Percentiles rank a stretch among this genome's conserved stretches.
These are phyloP conservation scores for Phytopythium oedochilum DNA, from an alignment of 352 stramenopile genomes.

Conservation along the genomic window DNA sequence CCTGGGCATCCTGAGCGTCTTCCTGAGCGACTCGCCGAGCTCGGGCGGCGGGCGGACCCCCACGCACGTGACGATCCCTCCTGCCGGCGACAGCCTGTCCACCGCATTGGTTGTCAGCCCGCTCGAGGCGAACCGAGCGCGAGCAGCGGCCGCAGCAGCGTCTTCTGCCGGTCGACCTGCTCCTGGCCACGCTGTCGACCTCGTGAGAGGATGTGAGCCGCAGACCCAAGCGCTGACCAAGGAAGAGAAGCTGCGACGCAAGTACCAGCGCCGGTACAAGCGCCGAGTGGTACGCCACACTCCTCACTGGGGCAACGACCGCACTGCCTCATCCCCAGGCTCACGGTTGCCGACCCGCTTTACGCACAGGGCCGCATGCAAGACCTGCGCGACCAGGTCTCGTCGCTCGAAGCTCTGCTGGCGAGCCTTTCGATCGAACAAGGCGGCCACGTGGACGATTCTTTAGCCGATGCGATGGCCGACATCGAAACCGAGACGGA, in stretches of 20 bases:
- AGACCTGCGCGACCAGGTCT: slow-evolving; percentile 1
- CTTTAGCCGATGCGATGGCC: background rate
- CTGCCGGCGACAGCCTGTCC: background rate
- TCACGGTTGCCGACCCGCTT: background rate
- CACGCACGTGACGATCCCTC: background rate
- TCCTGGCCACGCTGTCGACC: background rate
- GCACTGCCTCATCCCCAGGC: no score
- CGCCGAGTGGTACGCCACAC: background rate
- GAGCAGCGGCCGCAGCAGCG: background rate
- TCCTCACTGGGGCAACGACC: no score
- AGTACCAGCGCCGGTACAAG: slow-evolving; percentile 2
- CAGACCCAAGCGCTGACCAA: background rate
- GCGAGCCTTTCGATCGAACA: background rate
- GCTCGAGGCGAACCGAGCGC: background rate
- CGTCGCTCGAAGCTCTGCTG: background rate
- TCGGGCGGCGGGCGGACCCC: background rate
- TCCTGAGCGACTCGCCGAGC: background rate
- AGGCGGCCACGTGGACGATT: background rate
- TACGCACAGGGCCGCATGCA: background rate
- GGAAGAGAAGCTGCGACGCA: slow-evolving; percentile 2
- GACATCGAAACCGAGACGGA: background rate
- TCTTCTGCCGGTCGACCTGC: background rate
- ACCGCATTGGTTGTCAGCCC: background rate
- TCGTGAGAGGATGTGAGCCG: background rate
- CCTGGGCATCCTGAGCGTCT: background rate